phyloP scores from a whole-genome alignment of 805 yeast genomes.

The Ogataea kodamae region DNA sequence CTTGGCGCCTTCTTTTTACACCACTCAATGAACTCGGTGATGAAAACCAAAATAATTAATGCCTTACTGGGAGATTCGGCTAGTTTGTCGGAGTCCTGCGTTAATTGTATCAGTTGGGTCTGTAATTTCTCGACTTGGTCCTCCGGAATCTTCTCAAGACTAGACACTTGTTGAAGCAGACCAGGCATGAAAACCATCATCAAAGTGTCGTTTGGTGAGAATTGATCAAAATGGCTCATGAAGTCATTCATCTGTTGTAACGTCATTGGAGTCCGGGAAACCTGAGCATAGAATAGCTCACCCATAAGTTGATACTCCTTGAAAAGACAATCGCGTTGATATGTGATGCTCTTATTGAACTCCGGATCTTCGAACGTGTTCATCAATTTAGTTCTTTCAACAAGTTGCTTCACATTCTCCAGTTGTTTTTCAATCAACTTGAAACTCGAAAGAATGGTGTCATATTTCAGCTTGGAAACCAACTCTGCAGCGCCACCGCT shows the following conservation, averaged over 20 bases:
- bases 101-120: constrained; percentile 34
- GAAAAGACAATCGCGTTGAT: constrained; percentile 59
- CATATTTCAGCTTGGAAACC: constrained; percentile 21
- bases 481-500: constrained; percentile 1
- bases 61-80: constrained; percentile 48
- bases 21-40: constrained; percentile 63
- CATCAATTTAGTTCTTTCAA: constrained; percentile 50
- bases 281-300: constrained; percentile 50
- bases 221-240: constrained; percentile 42
- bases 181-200: constrained; percentile 64
- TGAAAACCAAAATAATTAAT: constrained; percentile 46
- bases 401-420: constrained; percentile 47
- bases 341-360: constrained; percentile 47
- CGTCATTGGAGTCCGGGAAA: constrained; percentile 15
- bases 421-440: constrained; percentile 55
- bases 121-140: constrained; percentile 39
- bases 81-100: constrained; percentile 39
- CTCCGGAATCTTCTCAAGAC: constrained; percentile 35
- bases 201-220: constrained; percentile 61
- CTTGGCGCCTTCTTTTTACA: constrained; percentile 50
- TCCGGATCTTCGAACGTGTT: constrained; percentile 44
- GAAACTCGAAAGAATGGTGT: constrained; percentile 52
- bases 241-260: constrained; percentile 37
- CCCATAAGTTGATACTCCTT: constrained; percentile 70
- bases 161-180: constrained; percentile 43